A percentile compares a stretch with the other conserved stretches of the same genome.
Evolutionary conservation across 2,329 filamentous ascomycete genomes (phyloP).

Genomic region (Trichoderma sp.): DNA sequence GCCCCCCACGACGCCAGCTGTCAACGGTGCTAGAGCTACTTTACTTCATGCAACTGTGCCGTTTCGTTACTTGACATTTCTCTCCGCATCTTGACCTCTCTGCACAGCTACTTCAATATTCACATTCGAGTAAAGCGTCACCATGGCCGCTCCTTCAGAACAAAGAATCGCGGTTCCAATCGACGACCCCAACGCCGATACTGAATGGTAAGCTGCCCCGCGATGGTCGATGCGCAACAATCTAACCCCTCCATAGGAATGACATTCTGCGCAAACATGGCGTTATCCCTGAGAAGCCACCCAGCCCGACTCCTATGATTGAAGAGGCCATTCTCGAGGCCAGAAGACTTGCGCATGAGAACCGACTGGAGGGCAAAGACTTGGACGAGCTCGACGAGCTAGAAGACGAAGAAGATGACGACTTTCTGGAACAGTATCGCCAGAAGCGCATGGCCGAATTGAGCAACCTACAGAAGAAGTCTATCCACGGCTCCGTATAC

Average conservation of each 20-base stretch:
- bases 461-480: constrained; percentile 70
- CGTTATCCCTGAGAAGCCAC: constrained; percentile 95
- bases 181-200: constrained; percentile 94
- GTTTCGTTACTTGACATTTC: neutral
- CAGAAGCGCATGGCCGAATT: constrained; percentile 87
- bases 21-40: constrained; percentile 2
- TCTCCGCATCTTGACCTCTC: neutral
- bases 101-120: neutral
- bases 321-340: constrained; percentile 91
- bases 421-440: constrained; percentile 83
- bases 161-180: constrained; percentile 78
- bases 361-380: constrained; percentile 90
- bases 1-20: constrained; percentile 2
- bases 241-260: constrained; percentile 65
- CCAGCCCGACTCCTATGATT: constrained; percentile 92
- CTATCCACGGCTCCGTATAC: constrained; percentile 87
- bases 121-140: neutral
- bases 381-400: constrained; percentile 90
- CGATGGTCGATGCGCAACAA: constrained; percentile 23
- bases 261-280: constrained; percentile 97
- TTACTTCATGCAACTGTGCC: neutral
- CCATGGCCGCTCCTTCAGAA: constrained; percentile 63
- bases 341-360: constrained; percentile 81
- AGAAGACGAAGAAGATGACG: constrained; percentile 94
- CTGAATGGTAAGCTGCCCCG: constrained; percentile 74